These are phyloP conservation scores for Suhomyces choctaworum DNA, from an alignment of 1,139 yeast genomes.

Conservation along the genomic window DNA sequence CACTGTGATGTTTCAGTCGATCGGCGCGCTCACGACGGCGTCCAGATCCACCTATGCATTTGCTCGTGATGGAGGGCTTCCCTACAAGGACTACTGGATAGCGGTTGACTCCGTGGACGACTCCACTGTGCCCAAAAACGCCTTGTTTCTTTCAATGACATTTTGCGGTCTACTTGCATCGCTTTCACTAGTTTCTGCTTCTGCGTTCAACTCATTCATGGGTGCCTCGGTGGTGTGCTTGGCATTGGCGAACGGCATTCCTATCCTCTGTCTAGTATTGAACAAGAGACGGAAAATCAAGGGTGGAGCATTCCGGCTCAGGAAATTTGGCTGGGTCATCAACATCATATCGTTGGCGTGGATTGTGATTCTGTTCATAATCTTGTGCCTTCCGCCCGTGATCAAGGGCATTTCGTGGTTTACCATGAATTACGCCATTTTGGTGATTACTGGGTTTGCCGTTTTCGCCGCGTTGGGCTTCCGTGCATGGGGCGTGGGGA, in stretches of 20 bases:
- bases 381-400: slow-evolving; percentile 74
- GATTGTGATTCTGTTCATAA: slow-evolving; percentile 58
- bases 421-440: slow-evolving; percentile 75
- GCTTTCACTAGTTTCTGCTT: slow-evolving; percentile 65
- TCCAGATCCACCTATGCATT: slow-evolving; percentile 85
- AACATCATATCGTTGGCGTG: slow-evolving; percentile 62
- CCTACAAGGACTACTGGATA: slow-evolving; percentile 65
- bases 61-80: slow-evolving; percentile 87
- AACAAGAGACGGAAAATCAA: slow-evolving; percentile 62
- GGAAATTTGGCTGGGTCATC: slow-evolving; percentile 64
- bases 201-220: slow-evolving; percentile 82
- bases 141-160: slow-evolving; percentile 66
- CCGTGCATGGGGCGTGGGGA: slow-evolving; percentile 57
- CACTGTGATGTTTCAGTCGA: slow-evolving; percentile 72
- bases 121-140: slow-evolving; percentile 66
- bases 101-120: slow-evolving; percentile 62
- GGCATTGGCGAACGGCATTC: slow-evolving; percentile 76
- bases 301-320: slow-evolving; percentile 71
- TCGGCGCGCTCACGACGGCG: slow-evolving; percentile 81
- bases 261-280: slow-evolving; percentile 62
- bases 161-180: slow-evolving; percentile 63
- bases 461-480: slow-evolving; percentile 52
- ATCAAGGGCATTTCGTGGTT: slow-evolving; percentile 56
- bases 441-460: slow-evolving; percentile 55
- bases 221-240: slow-evolving; percentile 83